phyloP scores from a whole-genome alignment of 805 yeast genomes.

The Cyberlindnera lachancei region DNA sequence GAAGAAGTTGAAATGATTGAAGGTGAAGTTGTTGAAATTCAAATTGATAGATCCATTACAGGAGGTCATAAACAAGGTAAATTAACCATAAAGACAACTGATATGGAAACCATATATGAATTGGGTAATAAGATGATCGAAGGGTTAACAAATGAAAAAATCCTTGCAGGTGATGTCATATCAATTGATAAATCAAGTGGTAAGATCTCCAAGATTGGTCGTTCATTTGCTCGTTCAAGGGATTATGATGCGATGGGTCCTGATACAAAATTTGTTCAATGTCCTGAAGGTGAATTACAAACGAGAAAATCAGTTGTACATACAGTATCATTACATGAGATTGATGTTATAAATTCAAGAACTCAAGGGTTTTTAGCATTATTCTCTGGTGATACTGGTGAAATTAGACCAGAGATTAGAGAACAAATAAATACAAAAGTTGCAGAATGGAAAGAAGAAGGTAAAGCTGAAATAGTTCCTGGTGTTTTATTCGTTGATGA shows the following conservation, averaged over 20 bases:
- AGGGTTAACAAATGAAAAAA: conserved; percentile 88
- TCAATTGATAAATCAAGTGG: conserved; percentile 95
- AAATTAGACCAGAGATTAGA: conserved; percentile 90
- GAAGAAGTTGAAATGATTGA: conserved; percentile 97
- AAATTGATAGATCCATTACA: conserved; percentile 84
- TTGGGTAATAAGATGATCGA: conserved; percentile 92
- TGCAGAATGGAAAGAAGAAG: conserved; percentile 98
- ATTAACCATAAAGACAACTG: conserved; percentile 93
- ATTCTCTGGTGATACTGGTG: conserved; percentile 96
- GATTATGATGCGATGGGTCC: conserved; percentile 99
- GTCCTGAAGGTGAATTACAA: conserved; percentile 98
- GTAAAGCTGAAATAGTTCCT: conserved; percentile 95
- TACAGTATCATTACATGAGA: conserved; percentile 95
- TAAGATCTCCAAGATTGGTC: conserved; percentile 86
- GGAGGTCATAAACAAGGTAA: conserved; percentile 99
- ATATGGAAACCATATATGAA: conserved; percentile 98
- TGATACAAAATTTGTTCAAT: conserved; percentile 93
- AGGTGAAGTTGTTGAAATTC: conserved; percentile 98
- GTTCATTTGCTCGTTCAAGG: conserved; percentile 92
- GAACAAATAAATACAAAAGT: conserved; percentile 95
- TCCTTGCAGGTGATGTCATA: conserved; percentile 94
- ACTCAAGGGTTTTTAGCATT: conserved; percentile 96
- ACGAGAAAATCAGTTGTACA: conserved; percentile 93
- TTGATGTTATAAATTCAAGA: conserved; percentile 94
- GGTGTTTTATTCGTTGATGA: conserved; percentile 98